A percentile compares a stretch with the other conserved stretches of the same genome.
Conservation (phyloP, 805 yeast species). For the Ogataea sp. region DNA sequence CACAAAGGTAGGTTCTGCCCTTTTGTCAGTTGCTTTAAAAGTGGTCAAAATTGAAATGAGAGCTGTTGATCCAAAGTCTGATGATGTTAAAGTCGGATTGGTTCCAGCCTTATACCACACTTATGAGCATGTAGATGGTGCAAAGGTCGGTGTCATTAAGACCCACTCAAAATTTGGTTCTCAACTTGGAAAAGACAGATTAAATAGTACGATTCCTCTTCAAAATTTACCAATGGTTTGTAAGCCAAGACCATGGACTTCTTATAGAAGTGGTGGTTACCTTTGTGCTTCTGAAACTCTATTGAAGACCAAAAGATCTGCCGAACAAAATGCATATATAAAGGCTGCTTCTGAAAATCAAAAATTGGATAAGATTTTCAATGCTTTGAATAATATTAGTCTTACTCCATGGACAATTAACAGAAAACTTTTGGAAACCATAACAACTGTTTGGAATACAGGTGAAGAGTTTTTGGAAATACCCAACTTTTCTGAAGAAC, state of each 20-base stretch:
- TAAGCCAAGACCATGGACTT: conserved; percentile 83
- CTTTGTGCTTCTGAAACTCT: conserved; percentile 52
- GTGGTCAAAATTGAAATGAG: conserved; percentile 76
- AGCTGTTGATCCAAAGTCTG: conserved; percentile 77
- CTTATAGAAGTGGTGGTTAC: conserved; percentile 82
- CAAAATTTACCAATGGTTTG: conserved; percentile 90
- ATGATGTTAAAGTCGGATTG: conserved; percentile 52
- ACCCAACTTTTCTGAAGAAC: conserved; percentile 41
- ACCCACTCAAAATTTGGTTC: conserved; percentile 63
- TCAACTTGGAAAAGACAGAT: conserved; percentile 57
- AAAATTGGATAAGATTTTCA: conserved; percentile 56
- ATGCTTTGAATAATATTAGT: conserved; percentile 82
- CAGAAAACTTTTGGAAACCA: conserved; percentile 53
- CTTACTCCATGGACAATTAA: conserved; percentile 91
- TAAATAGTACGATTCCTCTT: conserved; percentile 60
- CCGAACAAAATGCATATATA: conserved; percentile 84
- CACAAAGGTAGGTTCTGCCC: conserved; percentile 75
- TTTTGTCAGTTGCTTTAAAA: conserved; percentile 66
- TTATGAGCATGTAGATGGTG: conserved; percentile 74
- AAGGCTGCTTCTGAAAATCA: conserved; percentile 73
- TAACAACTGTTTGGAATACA: conserved; percentile 80
- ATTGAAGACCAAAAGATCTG: conserved; percentile 74
- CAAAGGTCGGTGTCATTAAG: conserved; percentile 72
- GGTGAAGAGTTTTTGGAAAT: conserved; percentile 71
- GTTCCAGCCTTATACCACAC: conserved; percentile 91